phyloP scores from a whole-genome alignment of 1,284 basidiomycete species.

The Fomes fomentarius region DNA sequence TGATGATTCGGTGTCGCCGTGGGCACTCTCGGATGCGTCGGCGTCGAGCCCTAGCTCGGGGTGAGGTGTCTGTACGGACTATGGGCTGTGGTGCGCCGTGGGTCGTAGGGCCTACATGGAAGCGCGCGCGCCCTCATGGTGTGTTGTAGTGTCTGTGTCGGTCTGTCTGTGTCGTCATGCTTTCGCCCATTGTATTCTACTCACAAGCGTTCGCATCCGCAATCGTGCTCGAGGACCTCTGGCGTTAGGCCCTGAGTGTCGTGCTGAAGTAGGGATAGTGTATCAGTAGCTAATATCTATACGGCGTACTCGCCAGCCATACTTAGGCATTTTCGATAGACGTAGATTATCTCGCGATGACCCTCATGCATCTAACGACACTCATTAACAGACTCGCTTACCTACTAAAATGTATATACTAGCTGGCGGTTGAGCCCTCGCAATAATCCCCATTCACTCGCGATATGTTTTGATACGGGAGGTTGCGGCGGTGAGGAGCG shows the following conservation, averaged over 20 bases:
- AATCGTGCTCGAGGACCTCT: background rate
- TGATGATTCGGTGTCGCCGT: slow-evolving; percentile 38
- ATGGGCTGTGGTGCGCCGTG: no score
- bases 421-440: background rate
- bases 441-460: background rate
- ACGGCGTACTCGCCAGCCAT: background rate
- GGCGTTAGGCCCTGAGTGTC: background rate
- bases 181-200: slow-evolving; percentile 8
- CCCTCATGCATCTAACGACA: slow-evolving; percentile 3
- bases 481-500: no score
- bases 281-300: slow-evolving; percentile 11
- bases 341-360: slow-evolving; percentile 8
- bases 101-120: background rate
- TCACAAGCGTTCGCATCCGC: background rate
- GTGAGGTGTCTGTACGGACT: background rate
- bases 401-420: slow-evolving; percentile 10
- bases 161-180: background rate
- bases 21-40: slow-evolving; percentile 25
- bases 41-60: slow-evolving; percentile 14
- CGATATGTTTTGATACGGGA: no score
- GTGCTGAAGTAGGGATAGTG: slow-evolving; percentile 5
- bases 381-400: background rate
- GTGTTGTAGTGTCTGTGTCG: background rate
- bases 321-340: slow-evolving; percentile 2
- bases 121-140: slow-evolving; percentile 6